A percentile compares a stretch with the other conserved stretches of the same genome.
phyloP scores from a whole-genome alignment of 1,284 basidiomycete genomes.

The Ceratobasidium sp. region DNA sequence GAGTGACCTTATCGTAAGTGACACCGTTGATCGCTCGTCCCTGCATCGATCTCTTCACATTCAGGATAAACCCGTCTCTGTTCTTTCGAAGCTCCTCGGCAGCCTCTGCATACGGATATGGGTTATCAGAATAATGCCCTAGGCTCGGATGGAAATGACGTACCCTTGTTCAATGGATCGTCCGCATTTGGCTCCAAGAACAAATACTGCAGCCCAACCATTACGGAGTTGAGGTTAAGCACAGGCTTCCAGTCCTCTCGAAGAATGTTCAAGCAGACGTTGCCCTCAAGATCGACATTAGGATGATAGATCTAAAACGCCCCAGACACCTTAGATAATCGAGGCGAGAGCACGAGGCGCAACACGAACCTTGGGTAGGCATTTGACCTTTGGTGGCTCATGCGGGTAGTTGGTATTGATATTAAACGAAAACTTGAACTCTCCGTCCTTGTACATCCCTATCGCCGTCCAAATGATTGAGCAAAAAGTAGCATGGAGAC shows the following conservation, averaged over 20 bases:
- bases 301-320: conserved; percentile 92
- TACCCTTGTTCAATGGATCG: conserved; percentile 98
- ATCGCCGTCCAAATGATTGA: neutral
- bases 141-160: conserved; percentile 45
- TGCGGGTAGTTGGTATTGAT: conserved; percentile 99
- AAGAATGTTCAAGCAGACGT: conserved; percentile 96
- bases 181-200: conserved; percentile 99
- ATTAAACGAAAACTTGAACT: conserved; percentile 91
- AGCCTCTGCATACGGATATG: conserved; percentile 70
- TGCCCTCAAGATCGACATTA: conserved; percentile 96
- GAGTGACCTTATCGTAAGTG: conserved; percentile 74
- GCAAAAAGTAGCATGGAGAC: neutral
- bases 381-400: conserved; percentile 98
- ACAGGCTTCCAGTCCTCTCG: conserved; percentile 99
- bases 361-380: conserved; percentile 82
- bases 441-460: conserved; percentile 98
- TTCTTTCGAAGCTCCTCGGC: conserved; percentile 89
- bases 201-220: conserved; percentile 97
- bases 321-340: neutral
- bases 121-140: conserved; percentile 34
- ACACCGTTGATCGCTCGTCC: conserved; percentile 78
- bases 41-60: conserved; percentile 85
- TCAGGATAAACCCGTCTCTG: conserved; percentile 78
- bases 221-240: conserved; percentile 94
- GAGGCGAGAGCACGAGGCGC: neutral